Evolutionary conservation across 2,329 filamentous ascomycete species (phyloP).

Genomic region (Curvularia sp.): DNA sequence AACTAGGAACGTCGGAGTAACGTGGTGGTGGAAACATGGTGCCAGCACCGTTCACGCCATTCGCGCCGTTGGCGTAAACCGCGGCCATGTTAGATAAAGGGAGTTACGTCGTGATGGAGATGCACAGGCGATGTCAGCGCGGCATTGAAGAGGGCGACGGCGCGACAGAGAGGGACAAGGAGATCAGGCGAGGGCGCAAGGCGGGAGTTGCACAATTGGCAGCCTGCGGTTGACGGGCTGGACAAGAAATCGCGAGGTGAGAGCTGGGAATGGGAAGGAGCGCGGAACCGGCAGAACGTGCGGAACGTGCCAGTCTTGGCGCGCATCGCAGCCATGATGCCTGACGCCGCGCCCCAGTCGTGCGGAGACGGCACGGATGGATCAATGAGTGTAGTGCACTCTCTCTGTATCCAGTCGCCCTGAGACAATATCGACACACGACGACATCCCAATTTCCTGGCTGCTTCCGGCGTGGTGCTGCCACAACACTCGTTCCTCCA

Average conservation of each 20-base stretch:
- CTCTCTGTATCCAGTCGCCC: neutral
- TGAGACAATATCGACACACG: neutral
- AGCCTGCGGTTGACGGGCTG: conserved; percentile 27
- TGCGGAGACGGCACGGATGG: neutral
- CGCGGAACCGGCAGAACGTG: conserved; percentile 24
- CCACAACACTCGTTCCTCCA: neutral
- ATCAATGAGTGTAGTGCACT: neutral
- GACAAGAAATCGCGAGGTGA: conserved; percentile 24
- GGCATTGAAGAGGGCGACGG: conserved; percentile 27
- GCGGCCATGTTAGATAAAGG: conserved; percentile 56
- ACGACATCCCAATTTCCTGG: neutral
- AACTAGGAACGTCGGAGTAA: conserved; percentile 67
- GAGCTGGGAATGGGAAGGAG: conserved; percentile 18
- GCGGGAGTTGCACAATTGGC: neutral
- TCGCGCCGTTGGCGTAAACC: conserved; percentile 55
- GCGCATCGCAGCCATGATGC: conserved; percentile 17
- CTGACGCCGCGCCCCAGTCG: neutral
- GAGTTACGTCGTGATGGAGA: conserved; percentile 3
- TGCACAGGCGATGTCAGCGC: conserved; percentile 22
- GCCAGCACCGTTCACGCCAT: conserved; percentile 59
- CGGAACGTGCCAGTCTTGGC: conserved; percentile 25
- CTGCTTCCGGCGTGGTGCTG: neutral
- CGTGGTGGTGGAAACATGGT: conserved; percentile 53
- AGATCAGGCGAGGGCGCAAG: conserved; percentile 1
- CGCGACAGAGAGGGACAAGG: conserved; percentile 23